phyloP scores from a whole-genome alignment of 371 early-diverging fungal genomes.

The Lichtheimia corymbifera region DNA sequence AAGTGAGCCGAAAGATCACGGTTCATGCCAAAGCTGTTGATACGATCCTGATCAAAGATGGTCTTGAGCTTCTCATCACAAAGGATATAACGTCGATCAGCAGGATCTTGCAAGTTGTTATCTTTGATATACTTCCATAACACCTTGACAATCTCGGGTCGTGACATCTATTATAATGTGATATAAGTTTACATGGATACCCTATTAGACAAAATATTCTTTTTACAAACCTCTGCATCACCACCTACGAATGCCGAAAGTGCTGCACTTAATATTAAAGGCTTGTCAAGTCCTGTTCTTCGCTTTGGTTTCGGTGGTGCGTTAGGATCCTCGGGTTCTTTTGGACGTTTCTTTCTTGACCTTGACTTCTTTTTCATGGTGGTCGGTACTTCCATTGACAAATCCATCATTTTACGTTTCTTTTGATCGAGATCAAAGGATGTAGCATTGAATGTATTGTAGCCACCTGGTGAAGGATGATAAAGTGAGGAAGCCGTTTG shows the following conservation, averaged over 20 bases:
- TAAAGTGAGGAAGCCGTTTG: no score
- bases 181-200: background rate
- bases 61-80: conserved; percentile 55
- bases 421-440: no score
- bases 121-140: conserved; percentile 64
- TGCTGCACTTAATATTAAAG: conserved; percentile 46
- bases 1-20: conserved; percentile 55
- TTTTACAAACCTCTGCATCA: conserved; percentile 40
- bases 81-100: conserved; percentile 54
- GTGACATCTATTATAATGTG: conserved; percentile 37
- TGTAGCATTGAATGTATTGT: no score
- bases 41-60: conserved; percentile 51
- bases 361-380: conserved; percentile 2
- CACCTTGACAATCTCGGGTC: conserved; percentile 58
- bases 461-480: no score
- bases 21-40: conserved; percentile 62
- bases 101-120: conserved; percentile 60
- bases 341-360: conserved; percentile 15
- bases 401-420: no score
- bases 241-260: conserved; percentile 52
- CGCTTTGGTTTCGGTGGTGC: conserved; percentile 53
- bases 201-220: background rate
- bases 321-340: conserved; percentile 43
- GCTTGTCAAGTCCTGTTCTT: conserved; percentile 55
- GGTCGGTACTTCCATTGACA: no score